Evolutionary conservation across 805 yeast species (phyloP).

Genomic region (Spathaspora girioi): DNA sequence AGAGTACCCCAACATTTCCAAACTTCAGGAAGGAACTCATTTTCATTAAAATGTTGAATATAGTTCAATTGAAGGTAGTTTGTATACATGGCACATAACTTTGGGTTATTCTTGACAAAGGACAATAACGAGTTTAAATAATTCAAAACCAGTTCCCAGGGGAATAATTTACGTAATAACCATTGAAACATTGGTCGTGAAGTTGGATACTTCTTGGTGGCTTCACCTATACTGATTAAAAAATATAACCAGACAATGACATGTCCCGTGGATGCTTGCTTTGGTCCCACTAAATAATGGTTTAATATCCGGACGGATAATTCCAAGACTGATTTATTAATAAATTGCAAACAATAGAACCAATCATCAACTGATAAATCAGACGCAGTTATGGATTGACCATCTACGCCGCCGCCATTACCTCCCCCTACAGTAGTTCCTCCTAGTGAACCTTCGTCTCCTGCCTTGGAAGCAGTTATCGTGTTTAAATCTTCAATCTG

Average conservation of each 20-base stretch:
- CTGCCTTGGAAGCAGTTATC: constrained; percentile 1
- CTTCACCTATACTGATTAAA: constrained; percentile 58
- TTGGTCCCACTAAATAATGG: constrained; percentile 68
- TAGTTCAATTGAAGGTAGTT: constrained; percentile 27
- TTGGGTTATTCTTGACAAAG: constrained; percentile 20
- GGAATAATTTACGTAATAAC: constrained; percentile 54
- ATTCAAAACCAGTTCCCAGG: constrained; percentile 64
- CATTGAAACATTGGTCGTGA: constrained; percentile 47
- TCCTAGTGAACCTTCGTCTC: constrained; percentile 5
- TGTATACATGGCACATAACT: constrained; percentile 20
- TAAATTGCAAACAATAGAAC: constrained; percentile 52
- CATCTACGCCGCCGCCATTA: constrained; percentile 21
- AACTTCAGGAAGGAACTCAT: constrained; percentile 67
- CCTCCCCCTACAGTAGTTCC: constrained; percentile 8
- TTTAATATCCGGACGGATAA: constrained; percentile 65
- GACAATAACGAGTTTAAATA: constrained; percentile 58
- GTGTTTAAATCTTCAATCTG: constrained; percentile 8
- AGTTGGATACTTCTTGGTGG: constrained; percentile 43
- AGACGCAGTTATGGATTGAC: constrained; percentile 27
- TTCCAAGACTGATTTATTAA: constrained; percentile 64
- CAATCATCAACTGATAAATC: constrained; percentile 44
- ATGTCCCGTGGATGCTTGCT: constrained; percentile 68
- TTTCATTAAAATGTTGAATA: constrained; percentile 49
- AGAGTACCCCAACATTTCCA: constrained; percentile 86
- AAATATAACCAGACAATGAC: constrained; percentile 76